phyloP scores from a whole-genome alignment of 176 grass and related monocot genomes.

The Tillandsia fasciculata region DNA sequence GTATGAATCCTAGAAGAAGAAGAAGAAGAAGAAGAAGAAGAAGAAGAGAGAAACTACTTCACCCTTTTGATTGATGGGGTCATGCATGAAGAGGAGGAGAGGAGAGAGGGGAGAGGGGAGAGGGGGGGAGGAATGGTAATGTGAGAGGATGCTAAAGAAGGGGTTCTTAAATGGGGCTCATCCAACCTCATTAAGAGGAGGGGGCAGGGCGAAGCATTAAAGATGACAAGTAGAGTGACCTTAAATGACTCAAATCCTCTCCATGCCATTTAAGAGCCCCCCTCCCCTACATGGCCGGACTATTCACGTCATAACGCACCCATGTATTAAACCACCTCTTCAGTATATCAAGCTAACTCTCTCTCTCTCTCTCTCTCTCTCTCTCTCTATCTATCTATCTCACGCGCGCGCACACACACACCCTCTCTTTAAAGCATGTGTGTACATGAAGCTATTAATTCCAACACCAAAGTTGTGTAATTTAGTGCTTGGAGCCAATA shows the following conservation, averaged over 20 bases:
- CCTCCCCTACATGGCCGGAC: slow-evolving; percentile 32
- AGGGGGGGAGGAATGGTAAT: slow-evolving; percentile 9
- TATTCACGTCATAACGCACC: slow-evolving; percentile 47
- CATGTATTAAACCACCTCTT: slow-evolving; percentile 17
- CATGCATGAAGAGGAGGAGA: slow-evolving; percentile 38
- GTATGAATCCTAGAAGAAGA: neutral
- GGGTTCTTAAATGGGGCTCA: slow-evolving; percentile 65
- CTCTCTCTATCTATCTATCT: no score
- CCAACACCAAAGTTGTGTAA: no score
- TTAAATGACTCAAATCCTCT: slow-evolving; percentile 86
- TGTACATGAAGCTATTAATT: no score
- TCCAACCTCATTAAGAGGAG: slow-evolving; percentile 71
- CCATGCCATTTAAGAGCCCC: slow-evolving; percentile 51
- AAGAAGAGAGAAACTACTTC: neutral
- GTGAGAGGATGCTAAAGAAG: slow-evolving; percentile 44
- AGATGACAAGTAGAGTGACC: slow-evolving; percentile 72
- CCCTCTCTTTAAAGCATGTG: no score
- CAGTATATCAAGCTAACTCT: slow-evolving; percentile 7
- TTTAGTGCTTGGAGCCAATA: no score
- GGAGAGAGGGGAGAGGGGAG: slow-evolving; percentile 5
- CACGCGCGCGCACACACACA: no score
- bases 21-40: neutral
- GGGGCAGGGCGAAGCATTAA: slow-evolving; percentile 67
- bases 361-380: neutral
- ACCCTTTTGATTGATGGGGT: slow-evolving; percentile 52